Evolutionary conservation across 768 basidiomycete genomes (phyloP), one percentile per base, ranked within the genome.

Genomic region (Pleurotus eryngii): DNA sequence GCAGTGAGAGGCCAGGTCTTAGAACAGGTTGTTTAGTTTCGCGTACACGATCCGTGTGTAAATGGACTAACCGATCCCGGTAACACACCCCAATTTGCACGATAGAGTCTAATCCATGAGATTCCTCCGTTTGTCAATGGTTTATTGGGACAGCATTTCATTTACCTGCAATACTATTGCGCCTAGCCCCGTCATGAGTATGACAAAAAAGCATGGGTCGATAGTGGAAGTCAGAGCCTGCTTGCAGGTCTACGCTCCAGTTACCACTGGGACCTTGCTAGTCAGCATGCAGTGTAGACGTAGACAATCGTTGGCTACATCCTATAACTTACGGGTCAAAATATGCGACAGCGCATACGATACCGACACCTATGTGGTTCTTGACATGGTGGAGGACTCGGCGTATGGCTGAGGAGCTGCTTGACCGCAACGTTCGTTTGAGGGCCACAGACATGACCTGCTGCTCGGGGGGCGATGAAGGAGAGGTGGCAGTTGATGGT

Each of bases 241-340:
- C 90, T 68, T 88, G 83, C 9, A 91, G 76, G 70, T 92, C 89
- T 17, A 89, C 89, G 20, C 85, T 80, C 90, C 90, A 90, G 64
- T 91, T 92, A 24, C 90, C 87, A 37, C 83, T 83, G 55, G 5
- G 40, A 26, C 48, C 27, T 35, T 27, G 60, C 20, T 56, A 46
- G 49, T 24, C 40, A 45, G 46, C 11, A 40, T 39, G 38, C 20
- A 35, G 30, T 35, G 3, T 35, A 35, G 11, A 35, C 30, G 8
- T 35, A 35, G 30, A 35, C 30, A 35, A 11, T 35, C 30, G 30
- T 35, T 35, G 11, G 9, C 7, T 9, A 12, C 30, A 35, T 35
- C 30, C 30, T 35, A 24, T 14, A n/a, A 70, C 84, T 60, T 64
- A 86, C 85, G 85, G 86, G 60, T 86, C 84, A 63, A 87, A 86